A percentile compares a stretch with the other conserved stretches of the same genome.
phyloP scores from a whole-genome alignment of 140 eudicot genomes.

The Oenanthe javanica region DNA sequence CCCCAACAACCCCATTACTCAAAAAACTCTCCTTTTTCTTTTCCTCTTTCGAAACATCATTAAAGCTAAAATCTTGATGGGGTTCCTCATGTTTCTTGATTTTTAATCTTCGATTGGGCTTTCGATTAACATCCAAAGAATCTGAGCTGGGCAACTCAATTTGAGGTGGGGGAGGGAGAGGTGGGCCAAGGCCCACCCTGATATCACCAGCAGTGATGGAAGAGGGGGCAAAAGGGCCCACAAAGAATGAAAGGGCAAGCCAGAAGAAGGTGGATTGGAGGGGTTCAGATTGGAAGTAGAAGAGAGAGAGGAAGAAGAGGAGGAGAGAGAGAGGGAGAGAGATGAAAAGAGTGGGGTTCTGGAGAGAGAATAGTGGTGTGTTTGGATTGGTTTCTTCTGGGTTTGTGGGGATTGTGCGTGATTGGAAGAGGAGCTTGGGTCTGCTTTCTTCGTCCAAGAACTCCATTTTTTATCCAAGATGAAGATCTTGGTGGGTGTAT shows the following conservation, averaged over 20 bases:
- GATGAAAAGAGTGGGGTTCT: slow-evolving; percentile 47
- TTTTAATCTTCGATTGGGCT: slow-evolving; percentile 18
- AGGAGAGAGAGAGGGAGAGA: slow-evolving; percentile 49
- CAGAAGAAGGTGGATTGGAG: slow-evolving; percentile 54
- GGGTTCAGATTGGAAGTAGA: slow-evolving; percentile 54
- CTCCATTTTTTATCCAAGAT: slow-evolving; percentile 34
- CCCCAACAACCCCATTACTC: slow-evolving; percentile 13
- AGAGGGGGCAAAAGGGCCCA: slow-evolving; percentile 85
- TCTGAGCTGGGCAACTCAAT: slow-evolving; percentile 18
- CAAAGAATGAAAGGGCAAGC: slow-evolving; percentile 64
- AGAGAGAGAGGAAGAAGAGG: slow-evolving; percentile 35
- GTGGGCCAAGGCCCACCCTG: slow-evolving; percentile 68
- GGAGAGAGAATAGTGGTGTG: slow-evolving; percentile 19
- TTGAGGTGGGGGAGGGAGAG: slow-evolving; percentile 23
- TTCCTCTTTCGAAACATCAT: slow-evolving; percentile 7
- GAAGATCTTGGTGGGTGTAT: not conserved
- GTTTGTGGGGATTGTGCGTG: slow-evolving; percentile 29
- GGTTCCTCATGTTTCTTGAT: slow-evolving; percentile 28
- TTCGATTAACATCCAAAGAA: not conserved
- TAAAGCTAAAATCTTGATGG: slow-evolving; percentile 1
- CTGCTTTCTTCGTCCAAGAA: slow-evolving; percentile 67
- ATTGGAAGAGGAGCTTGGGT: slow-evolving; percentile 63
- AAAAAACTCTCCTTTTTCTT: slow-evolving; percentile 3
- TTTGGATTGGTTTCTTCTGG: slow-evolving; percentile 1
- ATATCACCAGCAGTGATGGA: slow-evolving; percentile 80